These are phyloP conservation scores for Fusarium sp. DNA, from an alignment of 2,329 filamentous ascomycete genomes.

Conservation along the genomic window DNA sequence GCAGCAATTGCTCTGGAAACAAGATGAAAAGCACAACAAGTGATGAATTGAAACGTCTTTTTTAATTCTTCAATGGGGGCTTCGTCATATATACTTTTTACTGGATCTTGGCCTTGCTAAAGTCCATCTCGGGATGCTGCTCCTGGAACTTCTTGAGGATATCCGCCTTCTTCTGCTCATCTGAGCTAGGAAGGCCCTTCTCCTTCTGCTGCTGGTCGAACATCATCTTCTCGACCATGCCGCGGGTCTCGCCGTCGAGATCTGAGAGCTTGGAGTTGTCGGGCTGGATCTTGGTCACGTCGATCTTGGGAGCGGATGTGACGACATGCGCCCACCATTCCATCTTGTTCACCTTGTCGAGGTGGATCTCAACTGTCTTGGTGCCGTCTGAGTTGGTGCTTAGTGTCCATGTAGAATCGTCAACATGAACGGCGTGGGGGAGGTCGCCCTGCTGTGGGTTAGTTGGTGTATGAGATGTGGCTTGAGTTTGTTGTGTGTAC, in stretches of 20 bases:
- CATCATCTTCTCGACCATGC: constrained; percentile 99
- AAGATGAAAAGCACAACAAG: constrained; percentile 41
- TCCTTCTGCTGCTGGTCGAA: constrained; percentile 98
- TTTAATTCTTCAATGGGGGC: neutral
- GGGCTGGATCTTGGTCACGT: constrained; percentile 93
- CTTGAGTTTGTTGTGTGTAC: constrained; percentile 57
- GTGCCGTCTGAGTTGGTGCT: constrained; percentile 75
- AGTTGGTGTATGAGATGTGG: neutral
- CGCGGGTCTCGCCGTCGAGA: constrained; percentile 90
- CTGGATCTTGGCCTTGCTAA: constrained; percentile 73
- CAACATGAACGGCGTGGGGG: constrained; percentile 78
- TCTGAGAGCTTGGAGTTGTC: constrained; percentile 93
- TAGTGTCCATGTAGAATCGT: constrained; percentile 96
- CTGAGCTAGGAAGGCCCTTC: constrained; percentile 84
- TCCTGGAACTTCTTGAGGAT: constrained; percentile 92
- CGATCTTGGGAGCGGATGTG: constrained; percentile 86
- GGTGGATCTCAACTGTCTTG: constrained; percentile 78
- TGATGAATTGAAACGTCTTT: constrained; percentile 6
- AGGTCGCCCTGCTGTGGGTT: constrained; percentile 74
- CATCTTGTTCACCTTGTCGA: constrained; percentile 96
- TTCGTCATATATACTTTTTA: constrained; percentile 10
- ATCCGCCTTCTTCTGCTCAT: constrained; percentile 95
- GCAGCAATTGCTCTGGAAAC: constrained; percentile 65
- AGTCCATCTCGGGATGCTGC: constrained; percentile 79
- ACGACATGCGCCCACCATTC: constrained; percentile 98